Base-by-base conservation (phyloP, 768 basidiomycete species). In the Suillus bovinus region DNA sequence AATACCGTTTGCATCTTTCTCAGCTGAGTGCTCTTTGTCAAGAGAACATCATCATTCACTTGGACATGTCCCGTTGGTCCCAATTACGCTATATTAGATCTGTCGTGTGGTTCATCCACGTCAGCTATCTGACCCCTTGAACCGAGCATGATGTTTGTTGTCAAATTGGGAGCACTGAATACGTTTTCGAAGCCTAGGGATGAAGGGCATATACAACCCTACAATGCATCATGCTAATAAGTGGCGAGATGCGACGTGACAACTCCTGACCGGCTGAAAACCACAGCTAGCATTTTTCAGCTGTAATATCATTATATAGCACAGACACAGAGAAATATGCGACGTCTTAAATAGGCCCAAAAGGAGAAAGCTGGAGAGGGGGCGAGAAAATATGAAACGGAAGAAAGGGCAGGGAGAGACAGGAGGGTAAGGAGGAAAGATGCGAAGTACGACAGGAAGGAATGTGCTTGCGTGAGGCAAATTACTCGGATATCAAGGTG, bases 271-370 rank as follows among this genome's bases (percentile, higher is more conserved):
- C 33, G 10, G 33, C 33, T 34, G 38, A 20, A 20, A 56, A 39
- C 27, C 10, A 17, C 55, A 27, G 55, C 38, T 27, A 56, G 55
- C 24, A 66, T 29, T 65, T n/a, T 68, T 69, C 64, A 76, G 70
- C 50, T 33, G 50, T 70, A 74, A 67, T 72, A 72, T 72, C 72
- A 74, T 74, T 79, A 79, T 56, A 56, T 79, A 78, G 75, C 78
- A 79, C 79, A 78, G 63, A 73, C 70, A 63, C 50, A 44, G 67
- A 69, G 66, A 68, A 72, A 76, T 76, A 74, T 74, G 71, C 74
- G 64, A 68, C 66, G 67, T 58, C 61, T 72, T 73, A 74, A 74
- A 71, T 74, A 76, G 70, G 67, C 68, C 70, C 73, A 56, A 24
- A 58, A 59, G 61, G 65, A 67, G 65, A 64, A 64, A 64, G 66